Evolutionary conservation across 2,329 filamentous ascomycete genomes (phyloP), one percentile per base, ranked within the genome.

Genomic region (Plenodomus lindquistii): DNA sequence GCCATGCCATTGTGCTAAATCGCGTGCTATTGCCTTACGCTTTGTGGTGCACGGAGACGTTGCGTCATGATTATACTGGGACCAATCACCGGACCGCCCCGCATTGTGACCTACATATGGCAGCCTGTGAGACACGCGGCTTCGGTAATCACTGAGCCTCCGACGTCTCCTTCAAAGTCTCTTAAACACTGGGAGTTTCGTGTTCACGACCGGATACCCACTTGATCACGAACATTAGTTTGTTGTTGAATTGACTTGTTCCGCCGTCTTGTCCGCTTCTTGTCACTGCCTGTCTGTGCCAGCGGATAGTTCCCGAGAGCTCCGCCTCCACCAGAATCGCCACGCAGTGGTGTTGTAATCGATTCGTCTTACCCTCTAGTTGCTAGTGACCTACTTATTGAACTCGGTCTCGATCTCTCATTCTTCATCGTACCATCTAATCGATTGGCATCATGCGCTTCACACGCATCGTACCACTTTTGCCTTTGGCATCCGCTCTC

Each of bases 401-500:
- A 31, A n/a, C 50, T 44, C 35, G 36, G 44, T 38, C 31, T 48
- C 46, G 37, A 29, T 42, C 24, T 35, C n/a, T 48, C 17, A 44
- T 50, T 27, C 40, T 42, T 37, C 49, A 40, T 34, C 43, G 40
- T 43, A 39, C 37, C 42, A 31, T 43, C 45, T 45, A 37, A 52
- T 31, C 46, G 50, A 29, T 44, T 44, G 29, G 40, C 56, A 73
- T 52, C 37, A 82, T 82, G 79, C 81, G 75, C 70, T 69, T 80
- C 62, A 67, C 69, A 42, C 70, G 70, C 40, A 56, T 82, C 37
- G 62, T 83, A 52, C 76, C 79, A 47, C 69, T 82, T 41, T 75
- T 77, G 58, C 77, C 79, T 22, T 54, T 80, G 41, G 70, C 75
- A 53, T 71, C 78, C 43, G 80, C 80, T 20, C 75, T 83, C 44